Evolutionary conservation across 768 basidiomycete species (phyloP), one percentile per base, ranked within the genome.

Genomic region (Termitomyces sp.): DNA sequence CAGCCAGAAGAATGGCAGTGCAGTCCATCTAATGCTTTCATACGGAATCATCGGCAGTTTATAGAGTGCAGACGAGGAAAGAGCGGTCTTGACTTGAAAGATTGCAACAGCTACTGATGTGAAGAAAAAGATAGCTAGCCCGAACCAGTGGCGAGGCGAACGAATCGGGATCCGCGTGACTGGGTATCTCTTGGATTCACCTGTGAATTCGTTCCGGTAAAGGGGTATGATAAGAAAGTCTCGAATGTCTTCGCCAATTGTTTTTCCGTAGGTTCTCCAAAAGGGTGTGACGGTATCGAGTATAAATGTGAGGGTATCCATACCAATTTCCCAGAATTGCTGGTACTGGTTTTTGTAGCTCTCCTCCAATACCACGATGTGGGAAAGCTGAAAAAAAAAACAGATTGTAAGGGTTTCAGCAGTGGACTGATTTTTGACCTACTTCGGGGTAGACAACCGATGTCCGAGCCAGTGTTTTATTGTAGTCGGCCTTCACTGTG

Each of bases 141-240:
- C 82, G 35, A 85, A 59, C 89, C 89, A 90, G 61, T 92, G 90
- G 4, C 77, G 81, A 52, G 81, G 60, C 0, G 90, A 86, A 23
- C 90, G 83, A 53, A 66, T 73, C 23, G 90, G 90, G 53, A 90
- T 68, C 3, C 66, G 70, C 35, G 69, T 67, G 62, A 92, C 82
- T 7, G 74, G 76, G 64, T 90, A 90, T 62, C 83, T 77, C 62
- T 87, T 86, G 37, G 82, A 49, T 72, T 89, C 87, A 32, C 90
- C 90, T 0, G 90, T 90, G 66, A 90, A 92, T 66, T 91, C 90
- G 67, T 92, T 89, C 34, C 90, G 82, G 60, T 92, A 92, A 63
- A 89, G 79, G 7, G 90, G 90, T 57, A 92, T 84, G 62, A 92
- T 88, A 57, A 91, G 82, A 66, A 91, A 91, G 59, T 90, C 88